phyloP scores from a whole-genome alignment of 2,329 filamentous ascomycete genomes.

The Tolypocladium ophioglossoides region DNA sequence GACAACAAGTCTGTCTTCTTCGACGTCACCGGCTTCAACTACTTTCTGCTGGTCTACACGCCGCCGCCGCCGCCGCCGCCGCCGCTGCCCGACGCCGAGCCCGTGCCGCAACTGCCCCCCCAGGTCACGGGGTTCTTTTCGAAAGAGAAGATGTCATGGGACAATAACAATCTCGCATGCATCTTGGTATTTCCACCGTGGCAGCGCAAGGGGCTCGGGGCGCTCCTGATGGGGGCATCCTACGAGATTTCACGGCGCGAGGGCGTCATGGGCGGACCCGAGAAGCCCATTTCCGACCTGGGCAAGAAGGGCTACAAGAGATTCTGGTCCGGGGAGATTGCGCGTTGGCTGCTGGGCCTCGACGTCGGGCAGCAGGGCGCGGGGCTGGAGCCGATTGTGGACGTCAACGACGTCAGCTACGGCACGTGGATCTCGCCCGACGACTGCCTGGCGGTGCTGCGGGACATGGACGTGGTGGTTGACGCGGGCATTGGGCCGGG shows the following conservation, averaged over 20 bases:
- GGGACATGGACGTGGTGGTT: conserved; percentile 66
- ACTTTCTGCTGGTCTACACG: conserved; percentile 80
- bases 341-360: conserved; percentile 49
- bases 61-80: conserved; percentile 17
- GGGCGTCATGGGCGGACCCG: conserved; percentile 76
- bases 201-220: conserved; percentile 81
- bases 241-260: conserved; percentile 87
- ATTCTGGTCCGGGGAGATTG: conserved; percentile 81
- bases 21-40: conserved; percentile 88
- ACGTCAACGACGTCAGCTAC: conserved; percentile 60
- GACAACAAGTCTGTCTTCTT: conserved; percentile 99
- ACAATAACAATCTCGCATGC: conserved; percentile 94
- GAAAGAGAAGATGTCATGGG: conserved; percentile 98
- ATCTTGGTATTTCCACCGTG: conserved; percentile 94
- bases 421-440: conserved; percentile 78
- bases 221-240: conserved; percentile 81
- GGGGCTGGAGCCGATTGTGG: conserved; percentile 38
- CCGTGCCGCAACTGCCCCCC: conserved; percentile 8
- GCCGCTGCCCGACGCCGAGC: conserved; percentile 1
- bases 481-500: conserved; percentile 40
- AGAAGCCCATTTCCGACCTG: conserved; percentile 83
- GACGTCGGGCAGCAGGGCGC: conserved; percentile 20
- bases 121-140: conserved; percentile 90
- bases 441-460: conserved; percentile 68
- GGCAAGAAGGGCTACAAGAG: conserved; percentile 73